Conservation (phyloP, 139 green algal species). For the Helicosporidium sp. region DNA sequence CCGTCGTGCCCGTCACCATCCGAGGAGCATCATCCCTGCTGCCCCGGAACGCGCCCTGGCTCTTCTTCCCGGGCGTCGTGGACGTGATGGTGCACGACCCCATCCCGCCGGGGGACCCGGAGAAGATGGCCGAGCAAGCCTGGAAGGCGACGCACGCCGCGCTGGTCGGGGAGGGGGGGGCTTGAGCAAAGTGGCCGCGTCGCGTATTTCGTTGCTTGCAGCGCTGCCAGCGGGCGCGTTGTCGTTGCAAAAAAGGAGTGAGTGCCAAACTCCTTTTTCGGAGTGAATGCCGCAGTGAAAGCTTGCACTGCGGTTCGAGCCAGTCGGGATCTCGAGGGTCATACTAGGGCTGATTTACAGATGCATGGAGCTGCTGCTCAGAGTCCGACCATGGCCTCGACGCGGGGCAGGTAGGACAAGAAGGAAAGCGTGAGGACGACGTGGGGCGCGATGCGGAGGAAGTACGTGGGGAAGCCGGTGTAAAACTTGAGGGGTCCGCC, state of each 20-base stretch:
- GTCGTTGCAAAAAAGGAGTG: no score
- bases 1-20: constrained; percentile 76
- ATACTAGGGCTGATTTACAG: no score
- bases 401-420: constrained; percentile 49
- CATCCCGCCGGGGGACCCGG: constrained; percentile 8
- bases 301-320: no score
- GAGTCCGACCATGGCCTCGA: constrained; percentile 55
- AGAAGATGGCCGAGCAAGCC: constrained; percentile 8
- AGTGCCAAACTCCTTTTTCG: no score
- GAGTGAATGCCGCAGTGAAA: no score
- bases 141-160: no score
- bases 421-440: constrained; percentile 81
- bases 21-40: constrained; percentile 71
- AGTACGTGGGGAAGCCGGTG: constrained; percentile 90
- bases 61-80: constrained; percentile 42
- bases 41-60: constrained; percentile 53
- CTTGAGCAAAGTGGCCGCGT: no score
- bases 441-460: constrained; percentile 79
- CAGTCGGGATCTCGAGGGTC: no score
- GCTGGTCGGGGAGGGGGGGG: no score
- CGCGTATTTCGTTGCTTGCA: no score
- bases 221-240: no score
- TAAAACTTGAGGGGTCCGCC: constrained; percentile 87
- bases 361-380: no score
- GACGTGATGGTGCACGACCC: constrained; percentile 15